Percentiles rank a stretch among this genome's conserved stretches.
phyloP scores from a whole-genome alignment of 2,329 filamentous ascomycete species.

The Alternaria panax region DNA sequence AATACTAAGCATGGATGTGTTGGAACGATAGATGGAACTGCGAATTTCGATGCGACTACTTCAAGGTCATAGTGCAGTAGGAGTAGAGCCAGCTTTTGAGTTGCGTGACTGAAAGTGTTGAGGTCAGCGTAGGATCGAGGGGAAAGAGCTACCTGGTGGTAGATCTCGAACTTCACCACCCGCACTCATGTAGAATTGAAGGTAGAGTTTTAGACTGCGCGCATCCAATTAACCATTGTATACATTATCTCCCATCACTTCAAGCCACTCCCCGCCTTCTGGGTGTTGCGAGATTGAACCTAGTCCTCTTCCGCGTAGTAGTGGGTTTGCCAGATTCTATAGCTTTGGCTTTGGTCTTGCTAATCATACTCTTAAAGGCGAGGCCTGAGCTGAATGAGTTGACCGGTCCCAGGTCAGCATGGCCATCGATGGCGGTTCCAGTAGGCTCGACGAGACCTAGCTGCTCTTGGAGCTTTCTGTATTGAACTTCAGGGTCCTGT shows the following conservation, averaged over 20 bases:
- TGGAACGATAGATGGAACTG: background rate
- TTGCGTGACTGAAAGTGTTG: background rate
- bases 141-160: background rate
- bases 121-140: background rate
- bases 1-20: background rate
- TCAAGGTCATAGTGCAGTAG: background rate
- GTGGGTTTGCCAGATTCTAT: background rate
- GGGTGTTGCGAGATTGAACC: conserved; percentile 1
- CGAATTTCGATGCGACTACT: background rate
- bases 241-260: background rate
- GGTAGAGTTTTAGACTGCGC: background rate
- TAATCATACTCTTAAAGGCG: conserved; percentile 9
- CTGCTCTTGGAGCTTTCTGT: conserved; percentile 19
- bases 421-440: background rate
- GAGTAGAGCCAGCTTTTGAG: background rate
- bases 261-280: background rate
- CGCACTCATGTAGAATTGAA: background rate
- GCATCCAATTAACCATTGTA: background rate
- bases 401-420: background rate
- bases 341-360: background rate
- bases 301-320: background rate
- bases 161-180: background rate
- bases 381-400: background rate
- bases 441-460: conserved; percentile 11
- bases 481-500: conserved; percentile 21